Evolutionary conservation across 495 filamentous ascomycete species (phyloP).

Genomic region (Hypoxylon intermedium): DNA sequence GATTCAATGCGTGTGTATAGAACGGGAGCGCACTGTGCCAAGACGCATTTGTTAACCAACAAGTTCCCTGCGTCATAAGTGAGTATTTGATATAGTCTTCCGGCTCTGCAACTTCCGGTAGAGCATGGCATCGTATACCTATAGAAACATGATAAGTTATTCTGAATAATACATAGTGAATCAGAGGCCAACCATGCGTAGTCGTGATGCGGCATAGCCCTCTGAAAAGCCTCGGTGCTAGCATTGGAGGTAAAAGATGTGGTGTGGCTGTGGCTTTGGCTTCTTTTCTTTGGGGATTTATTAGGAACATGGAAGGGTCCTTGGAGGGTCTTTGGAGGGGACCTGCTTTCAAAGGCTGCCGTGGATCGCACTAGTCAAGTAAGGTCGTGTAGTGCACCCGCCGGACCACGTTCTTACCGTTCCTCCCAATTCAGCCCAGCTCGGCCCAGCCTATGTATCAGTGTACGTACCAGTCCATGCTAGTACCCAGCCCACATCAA

Average conservation of each 20-base stretch:
- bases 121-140: background rate
- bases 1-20: conserved; percentile 15
- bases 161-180: background rate
- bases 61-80: background rate
- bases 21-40: conserved; percentile 28
- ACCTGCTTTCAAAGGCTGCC: background rate
- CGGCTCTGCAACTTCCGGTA: background rate
- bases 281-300: background rate
- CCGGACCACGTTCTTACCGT: conserved; percentile 34
- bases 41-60: conserved; percentile 3
- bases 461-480: too few species aligned
- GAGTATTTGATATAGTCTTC: background rate
- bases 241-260: conserved; percentile 8
- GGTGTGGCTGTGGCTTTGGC: too few species aligned
- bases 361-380: background rate
- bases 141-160: background rate
- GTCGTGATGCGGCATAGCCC: conserved; percentile 15
- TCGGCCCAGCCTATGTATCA: conserved; percentile 26
- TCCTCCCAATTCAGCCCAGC: conserved; percentile 27
- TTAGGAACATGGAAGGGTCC: too few species aligned
- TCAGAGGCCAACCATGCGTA: conserved; percentile 2
- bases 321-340: background rate
- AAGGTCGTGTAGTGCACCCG: background rate
- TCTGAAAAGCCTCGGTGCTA: conserved; percentile 17
- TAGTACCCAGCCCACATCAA: conserved; percentile 1